Percentiles rank a stretch among this genome's conserved stretches.
Evolutionary conservation across 805 yeast species (phyloP).

Genomic region (Myxozyma nipponensis): DNA sequence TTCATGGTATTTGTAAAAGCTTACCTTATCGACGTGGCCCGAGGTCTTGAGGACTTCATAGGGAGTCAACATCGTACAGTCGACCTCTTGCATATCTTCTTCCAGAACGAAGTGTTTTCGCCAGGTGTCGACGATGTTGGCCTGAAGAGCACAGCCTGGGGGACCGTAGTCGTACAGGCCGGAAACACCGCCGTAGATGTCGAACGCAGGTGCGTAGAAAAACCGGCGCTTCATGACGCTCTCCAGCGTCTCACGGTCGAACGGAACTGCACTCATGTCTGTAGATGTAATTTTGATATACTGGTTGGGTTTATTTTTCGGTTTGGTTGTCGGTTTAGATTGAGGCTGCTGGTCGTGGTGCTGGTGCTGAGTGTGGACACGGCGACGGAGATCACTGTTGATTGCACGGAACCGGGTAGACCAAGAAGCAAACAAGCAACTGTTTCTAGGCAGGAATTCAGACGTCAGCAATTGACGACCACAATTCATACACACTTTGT

Average conservation of each 20-base stretch:
- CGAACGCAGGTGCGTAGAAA: constrained; percentile 96
- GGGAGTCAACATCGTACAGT: constrained; percentile 96
- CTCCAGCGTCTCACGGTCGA: constrained; percentile 85
- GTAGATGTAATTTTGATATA: neutral
- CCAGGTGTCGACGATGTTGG: constrained; percentile 92
- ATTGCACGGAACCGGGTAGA: no score
- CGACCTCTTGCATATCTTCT: constrained; percentile 98
- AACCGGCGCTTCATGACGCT: constrained; percentile 90
- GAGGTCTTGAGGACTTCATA: constrained; percentile 96
- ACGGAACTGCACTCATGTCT: constrained; percentile 37
- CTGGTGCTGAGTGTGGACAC: neutral
- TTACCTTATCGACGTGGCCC: constrained; percentile 89
- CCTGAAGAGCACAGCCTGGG: constrained; percentile 98
- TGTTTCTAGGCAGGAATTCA: neutral
- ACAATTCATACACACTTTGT: neutral
- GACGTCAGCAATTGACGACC: neutral
- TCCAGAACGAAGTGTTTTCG: constrained; percentile 95
- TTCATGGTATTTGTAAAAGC: no score
- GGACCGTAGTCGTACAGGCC: constrained; percentile 99
- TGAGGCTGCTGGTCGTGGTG: neutral
- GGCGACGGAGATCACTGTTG: neutral
- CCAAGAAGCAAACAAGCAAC: neutral
- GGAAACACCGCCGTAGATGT: constrained; percentile 96
- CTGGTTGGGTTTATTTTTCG: neutral
- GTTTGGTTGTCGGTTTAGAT: neutral